Evolutionary conservation across 2,329 filamentous ascomycete species (phyloP), one percentile per base, ranked within the genome.

Genomic region (Coniochaeta prunicola): DNA sequence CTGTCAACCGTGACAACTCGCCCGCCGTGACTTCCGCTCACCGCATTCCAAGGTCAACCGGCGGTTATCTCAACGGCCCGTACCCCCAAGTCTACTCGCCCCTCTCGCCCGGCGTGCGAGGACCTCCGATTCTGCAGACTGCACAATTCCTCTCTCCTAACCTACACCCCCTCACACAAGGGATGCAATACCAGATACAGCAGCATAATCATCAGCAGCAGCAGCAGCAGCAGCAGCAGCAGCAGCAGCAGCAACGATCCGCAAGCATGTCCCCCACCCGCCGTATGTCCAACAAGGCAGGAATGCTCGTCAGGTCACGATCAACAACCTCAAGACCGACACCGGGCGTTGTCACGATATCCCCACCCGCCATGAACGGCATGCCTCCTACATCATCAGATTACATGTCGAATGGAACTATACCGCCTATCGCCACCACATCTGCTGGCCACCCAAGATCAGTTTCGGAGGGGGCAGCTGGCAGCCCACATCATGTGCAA

Each of bases 221-320:
- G 12, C 59, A 67, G 57, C 64, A 65, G 56, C 65, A 68, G 36
- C 57, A 65, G 53, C 59, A 68, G 57, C 64, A 65, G 56, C 65
- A 68, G 53, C 50, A 21, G 3, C 53, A 55, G 33, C 28, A 31
- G 19, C 28, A 55, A 36, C 68, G 70, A 28, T 68, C 70, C 33
- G 65, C 64, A 42, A 73, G 69, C 58, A 62, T 73, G 24, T 71
- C 71, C 10, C 71, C 73, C 6, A 66, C 67, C 13, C 57, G 54
- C 13, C 59, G 57, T 2, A 28, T 50, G 21, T 50, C 45, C 24
- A 50, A 3, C 24, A 56, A 36, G 56, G 34, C 56, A 34, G 57
- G 26, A 34, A 54, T 31, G 15, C 53, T 36, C 53, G 53, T 36
- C 7, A 19, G 30, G 17, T 36, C 33, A 54, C 53, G 53, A 21